Percentiles rank a stretch among this genome's conserved stretches.
phyloP scores from a whole-genome alignment of 768 basidiomycete species.

The Psilocybe azurescens region DNA sequence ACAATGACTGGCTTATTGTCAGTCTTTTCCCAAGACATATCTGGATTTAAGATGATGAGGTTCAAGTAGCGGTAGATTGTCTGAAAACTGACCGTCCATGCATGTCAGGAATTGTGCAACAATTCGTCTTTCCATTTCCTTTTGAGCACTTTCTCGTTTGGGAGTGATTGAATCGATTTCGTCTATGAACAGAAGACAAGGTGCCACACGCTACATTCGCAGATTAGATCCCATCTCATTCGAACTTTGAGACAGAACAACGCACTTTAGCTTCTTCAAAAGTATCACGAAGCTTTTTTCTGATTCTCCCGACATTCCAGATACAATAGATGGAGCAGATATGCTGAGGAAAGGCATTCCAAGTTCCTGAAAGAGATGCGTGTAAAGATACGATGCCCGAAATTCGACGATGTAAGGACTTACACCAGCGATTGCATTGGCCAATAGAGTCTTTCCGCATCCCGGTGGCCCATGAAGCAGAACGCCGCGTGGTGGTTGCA shows the following conservation, averaged over 20 bases:
- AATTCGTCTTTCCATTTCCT: slow-evolving; percentile 98
- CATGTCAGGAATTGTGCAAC: slow-evolving; percentile 98
- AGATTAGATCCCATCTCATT: background rate
- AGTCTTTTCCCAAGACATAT: slow-evolving; percentile 94
- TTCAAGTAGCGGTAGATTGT: background rate
- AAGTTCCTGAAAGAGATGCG: slow-evolving; percentile 66
- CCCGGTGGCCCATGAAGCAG: slow-evolving; percentile 95
- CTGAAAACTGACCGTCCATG: slow-evolving; percentile 83
- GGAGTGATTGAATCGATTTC: slow-evolving; percentile 98
- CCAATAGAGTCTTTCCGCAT: slow-evolving; percentile 94
- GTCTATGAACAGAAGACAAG: slow-evolving; percentile 94
- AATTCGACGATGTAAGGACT: slow-evolving; percentile 25
- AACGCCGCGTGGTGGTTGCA: slow-evolving; percentile 91
- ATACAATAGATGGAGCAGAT: slow-evolving; percentile 95
- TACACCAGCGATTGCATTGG: slow-evolving; percentile 95
- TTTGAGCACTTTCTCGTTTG: slow-evolving; percentile 95
- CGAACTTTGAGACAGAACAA: slow-evolving; percentile 4
- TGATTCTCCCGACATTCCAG: slow-evolving; percentile 98
- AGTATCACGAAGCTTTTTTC: slow-evolving; percentile 94
- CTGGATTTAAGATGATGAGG: slow-evolving; percentile 41
- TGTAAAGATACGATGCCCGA: background rate
- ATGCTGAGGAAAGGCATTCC: slow-evolving; percentile 92
- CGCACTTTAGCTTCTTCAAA: slow-evolving; percentile 96
- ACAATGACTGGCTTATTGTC: slow-evolving; percentile 93
- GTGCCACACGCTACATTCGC: slow-evolving; percentile 73